Base-by-base conservation (phyloP, 345 rosid species). In the Hypericum perforatum region DNA sequence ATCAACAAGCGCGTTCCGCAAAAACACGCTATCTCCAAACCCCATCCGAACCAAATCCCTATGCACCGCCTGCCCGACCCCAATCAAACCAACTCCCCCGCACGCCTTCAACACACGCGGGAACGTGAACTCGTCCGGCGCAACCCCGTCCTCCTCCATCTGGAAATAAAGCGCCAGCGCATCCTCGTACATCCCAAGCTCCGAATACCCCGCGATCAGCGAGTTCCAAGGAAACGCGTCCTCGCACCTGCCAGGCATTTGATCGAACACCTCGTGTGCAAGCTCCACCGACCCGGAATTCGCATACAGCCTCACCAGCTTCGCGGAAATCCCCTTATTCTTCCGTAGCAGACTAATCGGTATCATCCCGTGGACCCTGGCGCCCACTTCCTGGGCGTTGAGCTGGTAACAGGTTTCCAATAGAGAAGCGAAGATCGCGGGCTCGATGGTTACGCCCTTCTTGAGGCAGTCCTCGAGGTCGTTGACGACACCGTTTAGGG, bases 181-280 rank as follows among this genome's bases (percentile, higher is more conserved):
- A 37, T 86, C 94, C 64, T 84, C 95, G 45, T 76, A 73, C 45
- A 67, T 70, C 52, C 86, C 89, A 60, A 61, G 48, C 59, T 78
- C 84, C 5, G 82, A 70, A 46, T 90, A 86, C 13, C 95, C 95
- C 0, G 94, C 80, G 44, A 90, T 78, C 32, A 86, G 83, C 47
- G 97, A 86, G 59, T 90, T 90, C 97, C 97, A 90, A 0, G 86
- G 74, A 58, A 90, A 90, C 11, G 95, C 78, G 0, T 78, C 80
- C 1, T 59, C 57, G 0, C 64, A 57, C 54, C 89, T 58, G 22
- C 51, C 77, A 48, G 76, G 39, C 97, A 89, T 90, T 72, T 76
- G 65, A 62, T 90, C 97, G 51, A 90, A 90, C 82, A 86, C 12
- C 41, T 84, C 73, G 60, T 84, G 95, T 11, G 97, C 95, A 11